phyloP scores from a whole-genome alignment of 192 early-diverging fungal genomes.

The Coemansia sp. region DNA sequence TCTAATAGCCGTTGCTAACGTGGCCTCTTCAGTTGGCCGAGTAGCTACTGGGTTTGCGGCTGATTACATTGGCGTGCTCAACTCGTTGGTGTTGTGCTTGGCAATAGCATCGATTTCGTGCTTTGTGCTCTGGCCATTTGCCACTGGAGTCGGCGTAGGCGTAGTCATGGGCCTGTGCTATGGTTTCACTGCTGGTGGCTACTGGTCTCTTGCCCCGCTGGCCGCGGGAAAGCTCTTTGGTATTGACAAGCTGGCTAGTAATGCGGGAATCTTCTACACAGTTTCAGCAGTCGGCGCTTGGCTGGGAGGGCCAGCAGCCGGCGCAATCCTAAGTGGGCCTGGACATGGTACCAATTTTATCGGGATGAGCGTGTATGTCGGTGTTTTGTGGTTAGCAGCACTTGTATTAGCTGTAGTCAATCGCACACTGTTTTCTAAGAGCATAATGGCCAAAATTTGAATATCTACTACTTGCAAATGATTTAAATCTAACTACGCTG shows the following conservation, averaged over 20 bases:
- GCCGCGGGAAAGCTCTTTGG: slow-evolving; percentile 51
- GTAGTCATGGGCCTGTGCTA: slow-evolving; percentile 40
- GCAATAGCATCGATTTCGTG: slow-evolving; percentile 19
- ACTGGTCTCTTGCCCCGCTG: slow-evolving; percentile 48
- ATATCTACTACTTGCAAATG: neutral
- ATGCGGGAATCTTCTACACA: slow-evolving; percentile 46
- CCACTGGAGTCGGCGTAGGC: slow-evolving; percentile 36
- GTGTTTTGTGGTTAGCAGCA: slow-evolving; percentile 43
- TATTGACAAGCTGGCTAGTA: slow-evolving; percentile 40
- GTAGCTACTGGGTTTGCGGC: slow-evolving; percentile 33
- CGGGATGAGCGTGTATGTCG: slow-evolving; percentile 42
- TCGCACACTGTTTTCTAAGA: slow-evolving; percentile 26
- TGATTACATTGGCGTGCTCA: slow-evolving; percentile 47
- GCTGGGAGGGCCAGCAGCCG: slow-evolving; percentile 42
- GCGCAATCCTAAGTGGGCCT: slow-evolving; percentile 39
- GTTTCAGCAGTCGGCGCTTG: slow-evolving; percentile 41
- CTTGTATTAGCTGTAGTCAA: slow-evolving; percentile 24
- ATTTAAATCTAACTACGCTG: neutral
- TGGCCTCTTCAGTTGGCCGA: slow-evolving; percentile 44
- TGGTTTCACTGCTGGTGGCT: slow-evolving; percentile 40
- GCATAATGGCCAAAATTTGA: slow-evolving; percentile 15
- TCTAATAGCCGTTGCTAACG: slow-evolving; percentile 51
- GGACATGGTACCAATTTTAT: slow-evolving; percentile 31
- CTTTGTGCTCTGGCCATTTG: slow-evolving; percentile 49
- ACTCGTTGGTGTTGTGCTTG: slow-evolving; percentile 36